These are phyloP conservation scores for Candida ovalis DNA, from an alignment of 805 yeast genomes.

Conservation along the genomic window DNA sequence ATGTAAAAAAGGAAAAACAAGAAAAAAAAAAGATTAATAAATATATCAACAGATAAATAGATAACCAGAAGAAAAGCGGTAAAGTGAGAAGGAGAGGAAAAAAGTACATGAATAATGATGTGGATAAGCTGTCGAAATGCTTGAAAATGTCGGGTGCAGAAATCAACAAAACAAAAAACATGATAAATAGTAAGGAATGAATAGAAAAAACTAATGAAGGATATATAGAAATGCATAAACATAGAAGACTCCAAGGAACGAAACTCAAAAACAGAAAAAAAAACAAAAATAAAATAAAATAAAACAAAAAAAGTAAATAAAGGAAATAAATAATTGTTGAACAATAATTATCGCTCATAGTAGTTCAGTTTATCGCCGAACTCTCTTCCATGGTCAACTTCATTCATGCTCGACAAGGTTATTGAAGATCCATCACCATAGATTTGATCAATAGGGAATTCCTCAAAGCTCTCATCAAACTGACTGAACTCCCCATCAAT, in stretches of 20 bases:
- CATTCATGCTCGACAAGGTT: neutral
- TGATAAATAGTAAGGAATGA: no score
- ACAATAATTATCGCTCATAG: neutral
- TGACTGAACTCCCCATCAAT: conserved; percentile 4
- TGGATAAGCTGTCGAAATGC: no score
- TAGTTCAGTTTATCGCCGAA: neutral
- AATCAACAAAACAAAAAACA: no score
- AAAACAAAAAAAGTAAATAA: neutral
- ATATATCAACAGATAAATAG: neutral
- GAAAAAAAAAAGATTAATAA: no score
- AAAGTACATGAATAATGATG: no score
- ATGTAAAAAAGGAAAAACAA: no score
- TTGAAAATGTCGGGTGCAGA: no score
- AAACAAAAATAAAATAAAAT: neutral
- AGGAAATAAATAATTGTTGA: neutral
- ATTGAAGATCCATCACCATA: conserved; percentile 4
- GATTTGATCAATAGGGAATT: conserved; percentile 11
- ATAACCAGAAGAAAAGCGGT: no score
- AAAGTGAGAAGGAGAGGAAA: no score
- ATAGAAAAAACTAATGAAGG: no score
- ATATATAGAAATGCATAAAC: no score
- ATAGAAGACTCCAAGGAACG: neutral
- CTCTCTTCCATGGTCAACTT: neutral
- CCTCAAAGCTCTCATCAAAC: conserved; percentile 11
- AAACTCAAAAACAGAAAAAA: neutral